Percentiles rank a stretch among this genome's conserved stretches.
phyloP scores from a whole-genome alignment of 768 basidiomycete species.

The Lenzites betulinus region DNA sequence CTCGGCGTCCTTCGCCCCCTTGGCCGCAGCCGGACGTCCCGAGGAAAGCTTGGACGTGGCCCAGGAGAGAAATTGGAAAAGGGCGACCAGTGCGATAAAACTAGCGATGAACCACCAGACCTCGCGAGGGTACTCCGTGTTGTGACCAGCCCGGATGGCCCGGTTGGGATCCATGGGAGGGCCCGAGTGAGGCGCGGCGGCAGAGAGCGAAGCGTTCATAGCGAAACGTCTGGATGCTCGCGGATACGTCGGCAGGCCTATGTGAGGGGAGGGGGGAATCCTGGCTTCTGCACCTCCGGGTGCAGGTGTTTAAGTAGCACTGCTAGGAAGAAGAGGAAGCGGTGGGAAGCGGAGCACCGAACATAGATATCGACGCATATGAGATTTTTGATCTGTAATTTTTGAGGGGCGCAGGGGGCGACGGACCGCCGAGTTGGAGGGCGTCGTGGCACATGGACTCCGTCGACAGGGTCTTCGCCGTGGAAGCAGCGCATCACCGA shows the following conservation, averaged over 20 bases:
- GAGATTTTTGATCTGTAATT: conserved; percentile 2
- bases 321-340: neutral
- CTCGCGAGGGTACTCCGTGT: conserved; percentile 39
- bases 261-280: neutral
- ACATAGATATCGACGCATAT: neutral
- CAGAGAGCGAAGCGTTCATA: neutral
- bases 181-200: neutral
- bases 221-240: neutral
- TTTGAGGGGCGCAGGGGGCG: conserved; percentile 4
- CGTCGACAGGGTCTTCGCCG: neutral
- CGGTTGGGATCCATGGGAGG: neutral
- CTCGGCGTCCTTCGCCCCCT: conserved; percentile 10
- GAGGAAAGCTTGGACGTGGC: neutral
- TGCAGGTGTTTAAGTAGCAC: conserved; percentile 5
- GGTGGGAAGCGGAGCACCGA: conserved; percentile 5
- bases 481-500: conserved; percentile 9
- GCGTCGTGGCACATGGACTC: conserved; percentile 7
- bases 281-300: neutral
- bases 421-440: conserved; percentile 9
- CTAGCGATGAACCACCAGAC: conserved; percentile 45
- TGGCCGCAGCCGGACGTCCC: neutral
- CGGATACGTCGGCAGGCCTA: neutral
- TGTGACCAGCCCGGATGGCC: neutral
- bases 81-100: conserved; percentile 43
- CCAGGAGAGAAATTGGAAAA: conserved; percentile 37